Conservation (phyloP, 345 rosid genomes). For the Citrus australasica region DNA sequence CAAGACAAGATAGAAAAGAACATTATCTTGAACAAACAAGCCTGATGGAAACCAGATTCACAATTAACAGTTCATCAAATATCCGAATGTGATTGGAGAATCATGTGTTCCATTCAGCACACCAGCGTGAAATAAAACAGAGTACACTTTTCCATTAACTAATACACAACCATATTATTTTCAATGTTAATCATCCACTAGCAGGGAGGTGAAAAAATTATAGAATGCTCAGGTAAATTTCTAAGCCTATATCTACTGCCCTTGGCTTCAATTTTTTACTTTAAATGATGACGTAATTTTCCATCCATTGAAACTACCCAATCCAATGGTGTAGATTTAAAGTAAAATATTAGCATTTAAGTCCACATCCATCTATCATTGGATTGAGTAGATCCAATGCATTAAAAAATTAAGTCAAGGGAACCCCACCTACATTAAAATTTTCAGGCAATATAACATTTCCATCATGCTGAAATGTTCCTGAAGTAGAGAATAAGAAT, state of each 20-base stretch:
- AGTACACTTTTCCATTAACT: not conserved
- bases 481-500: not conserved
- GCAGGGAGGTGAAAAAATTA: not conserved
- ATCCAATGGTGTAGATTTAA: too few relatives aligned
- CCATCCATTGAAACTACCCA: too few relatives aligned
- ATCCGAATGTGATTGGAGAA: not conserved
- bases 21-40: not conserved
- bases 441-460: not conserved
- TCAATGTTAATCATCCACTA: not conserved
- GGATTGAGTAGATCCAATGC: too few relatives aligned
- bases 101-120: not conserved
- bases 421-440: too few relatives aligned
- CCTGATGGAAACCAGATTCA: not conserved
- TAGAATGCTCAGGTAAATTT: not conserved
- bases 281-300: too few relatives aligned
- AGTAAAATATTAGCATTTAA: too few relatives aligned
- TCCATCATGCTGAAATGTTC: not conserved
- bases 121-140: not conserved
- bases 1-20: not conserved
- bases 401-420: too few relatives aligned
- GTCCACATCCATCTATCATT: too few relatives aligned
- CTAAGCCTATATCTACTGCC: not conserved
- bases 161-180: not conserved
- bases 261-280: too few relatives aligned
- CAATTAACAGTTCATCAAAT: not conserved